phyloP scores from a whole-genome alignment of 2,329 filamentous ascomycete genomes.

The Fusarium musae region DNA sequence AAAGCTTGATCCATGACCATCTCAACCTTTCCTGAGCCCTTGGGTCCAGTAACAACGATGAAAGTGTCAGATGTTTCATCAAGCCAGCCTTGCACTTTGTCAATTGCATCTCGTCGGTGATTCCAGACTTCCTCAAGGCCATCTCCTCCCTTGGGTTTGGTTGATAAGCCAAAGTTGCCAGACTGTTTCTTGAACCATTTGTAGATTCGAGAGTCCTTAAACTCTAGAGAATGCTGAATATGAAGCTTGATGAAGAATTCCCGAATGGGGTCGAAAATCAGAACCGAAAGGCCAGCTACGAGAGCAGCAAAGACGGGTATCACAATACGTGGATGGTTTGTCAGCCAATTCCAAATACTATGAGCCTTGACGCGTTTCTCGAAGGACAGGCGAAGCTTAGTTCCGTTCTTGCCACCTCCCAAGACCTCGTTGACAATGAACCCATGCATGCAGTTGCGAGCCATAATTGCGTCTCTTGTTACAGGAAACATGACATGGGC shows the following conservation, averaged over 20 bases:
- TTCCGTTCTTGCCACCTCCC: slow-evolving; percentile 81
- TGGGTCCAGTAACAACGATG: slow-evolving; percentile 90
- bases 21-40: slow-evolving; percentile 90
- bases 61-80: slow-evolving; percentile 91
- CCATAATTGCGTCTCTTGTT: slow-evolving; percentile 83
- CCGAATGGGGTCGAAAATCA: slow-evolving; percentile 92
- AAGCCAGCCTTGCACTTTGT: slow-evolving; percentile 85
- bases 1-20: slow-evolving; percentile 87
- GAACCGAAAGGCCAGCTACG: slow-evolving; percentile 83
- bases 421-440: slow-evolving; percentile 74
- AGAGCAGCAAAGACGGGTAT: slow-evolving; percentile 85
- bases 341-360: slow-evolving; percentile 88
- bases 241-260: slow-evolving; percentile 93
- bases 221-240: slow-evolving; percentile 79
- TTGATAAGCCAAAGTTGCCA: slow-evolving; percentile 72
- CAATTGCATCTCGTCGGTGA: slow-evolving; percentile 83
- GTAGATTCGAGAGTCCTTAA: slow-evolving; percentile 78
- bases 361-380: slow-evolving; percentile 81
- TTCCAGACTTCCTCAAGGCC: slow-evolving; percentile 87
- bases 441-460: slow-evolving; percentile 92
- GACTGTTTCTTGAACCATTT: slow-evolving; percentile 77
- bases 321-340: slow-evolving; percentile 86
- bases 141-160: slow-evolving; percentile 69
- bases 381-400: slow-evolving; percentile 83
- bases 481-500: slow-evolving; percentile 81